Conservation (phyloP, 2,329 filamentous ascomycete species). For the Aspergillus fructus region DNA sequence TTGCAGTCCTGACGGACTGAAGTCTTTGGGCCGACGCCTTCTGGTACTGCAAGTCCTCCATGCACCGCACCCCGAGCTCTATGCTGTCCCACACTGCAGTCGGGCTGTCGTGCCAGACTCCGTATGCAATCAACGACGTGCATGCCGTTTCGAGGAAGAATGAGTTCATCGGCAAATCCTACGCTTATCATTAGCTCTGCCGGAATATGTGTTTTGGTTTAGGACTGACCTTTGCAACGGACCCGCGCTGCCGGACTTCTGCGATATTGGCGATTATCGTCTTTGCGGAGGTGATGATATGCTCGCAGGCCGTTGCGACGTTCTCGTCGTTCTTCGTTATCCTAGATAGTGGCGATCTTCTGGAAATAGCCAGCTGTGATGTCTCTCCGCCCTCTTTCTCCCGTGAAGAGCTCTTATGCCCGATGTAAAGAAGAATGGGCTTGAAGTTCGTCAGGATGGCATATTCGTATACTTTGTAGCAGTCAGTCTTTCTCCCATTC, state of each 20-base stretch:
- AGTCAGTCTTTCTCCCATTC: not conserved
- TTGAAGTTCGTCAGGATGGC: not conserved
- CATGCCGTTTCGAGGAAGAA: slow-evolving; percentile 2
- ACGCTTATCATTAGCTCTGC: too few relatives aligned
- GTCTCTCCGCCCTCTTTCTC: not conserved
- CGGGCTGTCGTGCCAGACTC: not conserved
- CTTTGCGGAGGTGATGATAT: not conserved
- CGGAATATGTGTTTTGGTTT: too few relatives aligned
- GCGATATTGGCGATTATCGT: not conserved
- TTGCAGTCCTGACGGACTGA: not conserved
- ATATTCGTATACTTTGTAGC: not conserved
- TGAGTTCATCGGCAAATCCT: not conserved
- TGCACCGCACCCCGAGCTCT: not conserved
- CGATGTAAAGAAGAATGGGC: slow-evolving; percentile 1
- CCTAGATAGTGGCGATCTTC: not conserved
- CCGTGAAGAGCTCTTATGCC: not conserved
- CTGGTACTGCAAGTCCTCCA: slow-evolving; percentile 3
- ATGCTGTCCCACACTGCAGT: not conserved
- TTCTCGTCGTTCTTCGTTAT: not conserved
- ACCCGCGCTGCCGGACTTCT: not conserved
- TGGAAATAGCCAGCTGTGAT: not conserved
- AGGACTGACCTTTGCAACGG: not conserved
- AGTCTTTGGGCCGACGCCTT: not conserved
- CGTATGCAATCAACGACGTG: not conserved
- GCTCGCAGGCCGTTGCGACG: not conserved